A percentile compares a stretch with the other conserved stretches of the same genome.
Conservation (phyloP, 345 rosid genomes). For the Pistacia vera region DNA sequence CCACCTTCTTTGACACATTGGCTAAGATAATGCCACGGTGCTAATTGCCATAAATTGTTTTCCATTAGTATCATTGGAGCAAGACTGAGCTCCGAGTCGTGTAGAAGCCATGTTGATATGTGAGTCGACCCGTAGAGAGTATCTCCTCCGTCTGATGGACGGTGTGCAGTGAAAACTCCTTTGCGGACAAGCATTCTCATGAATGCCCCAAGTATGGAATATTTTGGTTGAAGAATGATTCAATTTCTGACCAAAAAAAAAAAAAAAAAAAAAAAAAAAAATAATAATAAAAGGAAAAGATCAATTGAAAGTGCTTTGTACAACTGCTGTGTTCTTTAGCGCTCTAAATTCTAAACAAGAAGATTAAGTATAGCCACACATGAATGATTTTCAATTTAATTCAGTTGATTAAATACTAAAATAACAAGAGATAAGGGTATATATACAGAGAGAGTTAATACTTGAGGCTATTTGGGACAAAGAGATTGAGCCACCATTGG, state of each 20-base stretch:
- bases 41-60: constrained; percentile 23
- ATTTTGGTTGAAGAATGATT: not conserved
- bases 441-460: not conserved
- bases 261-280: not conserved
- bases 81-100: constrained; percentile 28
- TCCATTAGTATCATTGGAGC: constrained; percentile 31
- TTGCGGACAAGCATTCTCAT: constrained; percentile 43
- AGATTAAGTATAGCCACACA: not conserved
- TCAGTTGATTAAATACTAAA: not conserved
- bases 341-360: too few species aligned
- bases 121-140: constrained; percentile 20
- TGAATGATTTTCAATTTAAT: not conserved
- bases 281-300: not conserved
- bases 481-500: not conserved
- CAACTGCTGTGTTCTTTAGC: too few species aligned
- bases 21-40: constrained; percentile 23
- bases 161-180: constrained; percentile 32
- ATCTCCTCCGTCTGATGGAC: constrained; percentile 12
- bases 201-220: constrained; percentile 24
- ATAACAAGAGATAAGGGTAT: not conserved
- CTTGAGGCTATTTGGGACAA: constrained; percentile 7
- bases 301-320: not conserved
- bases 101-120: constrained; percentile 33
- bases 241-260: constrained; percentile 2
- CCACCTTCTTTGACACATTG: constrained; percentile 23